phyloP scores from a whole-genome alignment of 1,284 basidiomycete genomes.

The Irpex lacteus region DNA sequence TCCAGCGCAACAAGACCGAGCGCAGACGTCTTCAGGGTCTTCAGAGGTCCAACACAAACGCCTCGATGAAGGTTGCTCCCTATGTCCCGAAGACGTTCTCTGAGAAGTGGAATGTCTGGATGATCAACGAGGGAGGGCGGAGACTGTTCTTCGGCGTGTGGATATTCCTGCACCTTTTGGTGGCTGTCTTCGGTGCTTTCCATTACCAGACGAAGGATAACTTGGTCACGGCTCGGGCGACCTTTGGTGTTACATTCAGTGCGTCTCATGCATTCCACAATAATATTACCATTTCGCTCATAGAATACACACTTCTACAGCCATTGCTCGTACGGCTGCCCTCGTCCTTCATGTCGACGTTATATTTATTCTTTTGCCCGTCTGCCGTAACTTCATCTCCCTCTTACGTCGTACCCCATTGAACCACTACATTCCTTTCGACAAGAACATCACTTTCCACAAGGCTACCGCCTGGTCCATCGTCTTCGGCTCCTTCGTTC shows the following conservation, averaged over 20 bases:
- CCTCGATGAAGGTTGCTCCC: constrained; percentile 30
- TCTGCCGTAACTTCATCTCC: constrained; percentile 90
- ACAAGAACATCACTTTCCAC: constrained; percentile 87
- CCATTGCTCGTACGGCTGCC: constrained; percentile 80
- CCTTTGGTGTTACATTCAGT: constrained; percentile 78
- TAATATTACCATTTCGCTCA: constrained; percentile 2
- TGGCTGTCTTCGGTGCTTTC: constrained; percentile 71
- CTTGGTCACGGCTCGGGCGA: constrained; percentile 55
- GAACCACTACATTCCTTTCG: constrained; percentile 84
- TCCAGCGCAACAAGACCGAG: constrained; percentile 81
- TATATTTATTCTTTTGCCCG: constrained; percentile 86
- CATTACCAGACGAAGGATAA: constrained; percentile 81
- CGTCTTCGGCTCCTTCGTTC: constrained; percentile 69
- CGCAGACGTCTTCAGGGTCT: constrained; percentile 75
- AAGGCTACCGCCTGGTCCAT: constrained; percentile 88
- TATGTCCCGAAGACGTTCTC: constrained; percentile 34
- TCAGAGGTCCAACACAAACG: constrained; percentile 50
- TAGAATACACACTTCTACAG: constrained; percentile 33
- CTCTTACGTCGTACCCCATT: constrained; percentile 78
- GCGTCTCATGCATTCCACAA: constrained; percentile 29
- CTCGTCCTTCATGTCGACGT: constrained; percentile 86
- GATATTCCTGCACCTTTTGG: constrained; percentile 74
- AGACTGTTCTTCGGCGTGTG: constrained; percentile 75
- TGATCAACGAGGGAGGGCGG: constrained; percentile 86
- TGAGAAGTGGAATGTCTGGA: constrained; percentile 68